Evolutionary conservation across 495 filamentous ascomycete genomes (phyloP).

Genomic region (Friedmanniomyces endolithicus): DNA sequence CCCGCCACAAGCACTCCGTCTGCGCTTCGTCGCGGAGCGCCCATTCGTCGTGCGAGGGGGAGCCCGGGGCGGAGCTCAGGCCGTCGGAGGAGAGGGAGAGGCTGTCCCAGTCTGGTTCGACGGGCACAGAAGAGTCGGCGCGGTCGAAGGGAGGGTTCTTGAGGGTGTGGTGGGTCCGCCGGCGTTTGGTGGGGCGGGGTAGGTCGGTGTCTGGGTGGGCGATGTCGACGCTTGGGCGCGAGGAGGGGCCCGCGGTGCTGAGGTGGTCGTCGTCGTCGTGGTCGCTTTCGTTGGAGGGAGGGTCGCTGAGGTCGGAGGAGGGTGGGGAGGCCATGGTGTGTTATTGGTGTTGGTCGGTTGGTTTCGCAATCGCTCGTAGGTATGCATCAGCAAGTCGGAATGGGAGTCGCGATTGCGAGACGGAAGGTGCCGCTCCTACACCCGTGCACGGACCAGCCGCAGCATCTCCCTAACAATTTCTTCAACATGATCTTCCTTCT

Average conservation of each 20-base stretch:
- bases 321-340: conserved; percentile 19
- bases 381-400: no score
- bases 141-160: not conserved
- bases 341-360: conserved; percentile 2
- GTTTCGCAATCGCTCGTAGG: no score
- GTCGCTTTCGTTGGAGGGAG: conserved; percentile 24
- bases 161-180: conserved; percentile 15
- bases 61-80: conserved; percentile 67
- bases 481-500: no score
- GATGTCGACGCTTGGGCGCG: conserved; percentile 23
- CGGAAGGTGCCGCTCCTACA: not conserved
- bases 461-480: not conserved
- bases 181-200: conserved; percentile 32
- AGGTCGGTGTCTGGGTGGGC: conserved; percentile 8
- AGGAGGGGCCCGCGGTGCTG: conserved; percentile 20
- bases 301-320: conserved; percentile 26
- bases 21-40: conserved; percentile 63
- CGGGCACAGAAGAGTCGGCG: conserved; percentile 13
- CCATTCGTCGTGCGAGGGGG: conserved; percentile 62
- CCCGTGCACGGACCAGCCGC: not conserved
- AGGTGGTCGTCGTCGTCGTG: conserved; percentile 18
- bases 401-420: not conserved
- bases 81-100: conserved; percentile 70
- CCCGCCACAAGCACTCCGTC: conserved; percentile 79
- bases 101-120: conserved; percentile 25